Base-by-base conservation (phyloP, 495 filamentous ascomycete species). In the Neurospora sp. region DNA sequence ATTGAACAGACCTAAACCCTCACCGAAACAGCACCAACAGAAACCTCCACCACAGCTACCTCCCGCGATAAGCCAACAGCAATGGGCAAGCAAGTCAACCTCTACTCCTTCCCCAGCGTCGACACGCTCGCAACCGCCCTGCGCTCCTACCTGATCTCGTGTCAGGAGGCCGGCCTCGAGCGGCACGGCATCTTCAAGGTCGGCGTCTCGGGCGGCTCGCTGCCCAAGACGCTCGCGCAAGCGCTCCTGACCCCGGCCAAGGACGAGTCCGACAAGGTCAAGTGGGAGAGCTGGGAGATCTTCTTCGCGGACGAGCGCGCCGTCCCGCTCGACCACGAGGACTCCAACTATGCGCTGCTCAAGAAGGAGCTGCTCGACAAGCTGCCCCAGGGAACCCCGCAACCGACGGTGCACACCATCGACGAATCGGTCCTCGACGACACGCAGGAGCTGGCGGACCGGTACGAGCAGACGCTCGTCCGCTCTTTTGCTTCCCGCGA, bases 281-380 rank as follows among this genome's bases (percentile, higher is more conserved):
- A 90, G 75, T 98, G 95, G 85, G 84, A 85, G 78, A 94, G 92
- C 79, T 99, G 96, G 96, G 91, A 98, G 76, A 92, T 99, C 79
- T 99, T 98, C 88, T 98, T 97, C 83, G 95, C 95, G 75, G 96
- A 99, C 77, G 96, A 99, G 87, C 93, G 96, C 75, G 91, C 91
- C 38, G 96, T 99, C 39, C 93, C 96, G 10, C 90, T 98, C 76
- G 89, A 94, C 80, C 90, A 98, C 82, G 85, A 87, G 65, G 96
- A 99, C 84, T 97, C 94, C 84, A 99, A 98, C 84, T 97, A 98
- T 83, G 88, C 83, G 59, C 88, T 97, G 9, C 81, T 99, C 74
- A 94, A 97, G 84, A 86, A 89, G 37, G 93, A 97, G 80, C 84
- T 98, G 44, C 86, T 99, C 69, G 88, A 91, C 85, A 95, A 97